phyloP scores from a whole-genome alignment of 2,329 filamentous ascomycete species.

The Trichoderma sp. region DNA sequence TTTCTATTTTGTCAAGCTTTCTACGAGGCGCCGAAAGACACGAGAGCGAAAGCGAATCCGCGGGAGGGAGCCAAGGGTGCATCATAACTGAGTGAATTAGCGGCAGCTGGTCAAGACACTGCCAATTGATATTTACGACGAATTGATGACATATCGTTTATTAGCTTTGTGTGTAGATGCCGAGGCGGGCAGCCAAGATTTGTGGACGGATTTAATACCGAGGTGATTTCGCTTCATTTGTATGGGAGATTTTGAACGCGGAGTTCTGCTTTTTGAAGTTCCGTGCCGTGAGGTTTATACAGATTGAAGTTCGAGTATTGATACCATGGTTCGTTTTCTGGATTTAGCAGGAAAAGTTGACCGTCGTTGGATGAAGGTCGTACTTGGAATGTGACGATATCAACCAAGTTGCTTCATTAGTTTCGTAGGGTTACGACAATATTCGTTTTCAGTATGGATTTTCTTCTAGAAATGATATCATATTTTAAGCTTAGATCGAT shows the following conservation, averaged over 20 bases:
- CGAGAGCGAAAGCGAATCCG: background rate
- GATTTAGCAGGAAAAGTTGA: background rate
- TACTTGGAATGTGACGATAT: too few species aligned
- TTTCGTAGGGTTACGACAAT: background rate
- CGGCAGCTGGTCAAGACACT: background rate
- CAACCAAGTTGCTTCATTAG: too few species aligned
- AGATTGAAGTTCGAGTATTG: background rate
- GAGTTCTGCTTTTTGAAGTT: background rate
- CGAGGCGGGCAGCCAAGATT: background rate
- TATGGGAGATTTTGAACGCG: background rate
- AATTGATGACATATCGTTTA: background rate
- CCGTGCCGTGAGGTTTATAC: background rate
- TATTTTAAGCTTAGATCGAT: background rate
- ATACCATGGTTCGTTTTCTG: too few species aligned
- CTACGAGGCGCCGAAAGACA: background rate
- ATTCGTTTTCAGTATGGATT: fast-evolving
- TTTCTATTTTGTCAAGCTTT: background rate
- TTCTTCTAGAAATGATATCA: background rate
- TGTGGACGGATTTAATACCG: background rate
- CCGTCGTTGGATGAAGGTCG: background rate
- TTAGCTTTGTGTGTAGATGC: background rate
- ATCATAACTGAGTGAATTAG: background rate
- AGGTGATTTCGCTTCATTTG: background rate
- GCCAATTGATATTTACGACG: conserved; percentile 6
- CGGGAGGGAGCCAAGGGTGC: background rate